phyloP scores from a whole-genome alignment of 805 yeast species.

The Ogataea zsoltii region DNA sequence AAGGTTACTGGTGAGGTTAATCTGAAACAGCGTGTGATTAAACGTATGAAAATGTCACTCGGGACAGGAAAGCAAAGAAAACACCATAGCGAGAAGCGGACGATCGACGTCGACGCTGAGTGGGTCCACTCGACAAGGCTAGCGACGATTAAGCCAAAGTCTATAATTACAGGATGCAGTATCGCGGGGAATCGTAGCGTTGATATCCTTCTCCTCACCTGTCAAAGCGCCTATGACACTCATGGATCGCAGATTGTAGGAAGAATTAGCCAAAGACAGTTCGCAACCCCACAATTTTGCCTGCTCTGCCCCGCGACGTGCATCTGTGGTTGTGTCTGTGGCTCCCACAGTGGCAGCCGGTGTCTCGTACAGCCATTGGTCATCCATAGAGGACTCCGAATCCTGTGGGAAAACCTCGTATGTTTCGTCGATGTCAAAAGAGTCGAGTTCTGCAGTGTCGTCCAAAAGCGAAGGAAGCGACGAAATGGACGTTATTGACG shows the following conservation, averaged over 20 bases:
- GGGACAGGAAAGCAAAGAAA: not conserved
- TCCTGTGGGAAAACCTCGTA: conserved; percentile 15
- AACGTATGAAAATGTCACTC: not conserved
- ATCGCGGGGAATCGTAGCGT: conserved; percentile 1
- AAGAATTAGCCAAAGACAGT: conserved; percentile 12
- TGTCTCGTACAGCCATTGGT: conserved; percentile 19
- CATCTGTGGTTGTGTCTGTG: too few species aligned
- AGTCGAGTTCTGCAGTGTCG: conserved; percentile 18
- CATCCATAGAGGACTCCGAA: conserved; percentile 1
- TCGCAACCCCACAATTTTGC: conserved; percentile 16
- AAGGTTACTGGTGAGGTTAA: too few species aligned
- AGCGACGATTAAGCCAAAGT: conserved; percentile 14
- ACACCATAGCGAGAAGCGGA: not conserved
- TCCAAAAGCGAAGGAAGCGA: conserved; percentile 27
- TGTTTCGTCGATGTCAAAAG: conserved; percentile 15
- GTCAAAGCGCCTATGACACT: conserved; percentile 6
- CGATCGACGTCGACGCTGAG: too few species aligned
- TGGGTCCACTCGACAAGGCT: too few species aligned
- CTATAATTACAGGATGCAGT: conserved; percentile 18
- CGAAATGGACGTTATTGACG: conserved; percentile 5
- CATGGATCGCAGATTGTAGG: conserved; percentile 4
- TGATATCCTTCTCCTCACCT: not conserved
- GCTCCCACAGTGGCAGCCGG: too few species aligned
- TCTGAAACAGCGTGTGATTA: too few species aligned
- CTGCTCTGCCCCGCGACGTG: too few species aligned